phyloP scores from a whole-genome alignment of 2,329 filamentous ascomycete genomes.

The Colletotrichum melonis region DNA sequence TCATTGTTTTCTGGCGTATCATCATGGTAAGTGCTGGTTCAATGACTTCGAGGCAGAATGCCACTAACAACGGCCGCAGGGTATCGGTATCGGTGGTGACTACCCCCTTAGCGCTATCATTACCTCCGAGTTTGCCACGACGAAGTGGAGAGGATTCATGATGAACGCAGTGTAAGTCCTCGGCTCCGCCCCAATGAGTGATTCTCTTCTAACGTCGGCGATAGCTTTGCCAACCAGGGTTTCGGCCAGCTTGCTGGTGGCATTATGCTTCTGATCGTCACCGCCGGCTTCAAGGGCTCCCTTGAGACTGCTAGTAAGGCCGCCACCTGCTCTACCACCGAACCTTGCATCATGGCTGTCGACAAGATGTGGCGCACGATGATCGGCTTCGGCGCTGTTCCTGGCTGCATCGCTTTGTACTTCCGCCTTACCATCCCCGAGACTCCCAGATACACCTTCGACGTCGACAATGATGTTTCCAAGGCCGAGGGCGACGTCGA shows the following conservation, averaged over 20 bases:
- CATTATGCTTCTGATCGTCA: conserved; percentile 77
- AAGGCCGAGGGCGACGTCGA: conserved; percentile 79
- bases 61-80: conserved; percentile 27
- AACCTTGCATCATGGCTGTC: conserved; percentile 58
- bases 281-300: conserved; percentile 75
- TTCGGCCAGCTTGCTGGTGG: conserved; percentile 76
- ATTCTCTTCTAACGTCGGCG: background rate
- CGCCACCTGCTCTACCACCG: conserved; percentile 65
- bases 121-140: conserved; percentile 73
- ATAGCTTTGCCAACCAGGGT: conserved; percentile 74
- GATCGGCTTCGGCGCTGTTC: conserved; percentile 72
- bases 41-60: background rate
- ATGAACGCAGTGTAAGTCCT: conserved; percentile 63
- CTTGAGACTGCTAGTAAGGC: conserved; percentile 63
- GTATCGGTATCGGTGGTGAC: conserved; percentile 65
- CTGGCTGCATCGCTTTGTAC: conserved; percentile 80
- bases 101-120: conserved; percentile 77
- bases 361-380: conserved; percentile 76
- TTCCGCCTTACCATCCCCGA: conserved; percentile 84
- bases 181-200: background rate
- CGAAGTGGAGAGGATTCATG: conserved; percentile 72
- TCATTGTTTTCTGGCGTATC: conserved; percentile 85
- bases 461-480: conserved; percentile 79
- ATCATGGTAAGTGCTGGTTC: conserved; percentile 62
- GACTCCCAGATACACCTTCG: conserved; percentile 89